These are phyloP conservation scores for Huntiella abstrusa DNA, from an alignment of 2,329 filamentous ascomycete species.

Conservation along the genomic window DNA sequence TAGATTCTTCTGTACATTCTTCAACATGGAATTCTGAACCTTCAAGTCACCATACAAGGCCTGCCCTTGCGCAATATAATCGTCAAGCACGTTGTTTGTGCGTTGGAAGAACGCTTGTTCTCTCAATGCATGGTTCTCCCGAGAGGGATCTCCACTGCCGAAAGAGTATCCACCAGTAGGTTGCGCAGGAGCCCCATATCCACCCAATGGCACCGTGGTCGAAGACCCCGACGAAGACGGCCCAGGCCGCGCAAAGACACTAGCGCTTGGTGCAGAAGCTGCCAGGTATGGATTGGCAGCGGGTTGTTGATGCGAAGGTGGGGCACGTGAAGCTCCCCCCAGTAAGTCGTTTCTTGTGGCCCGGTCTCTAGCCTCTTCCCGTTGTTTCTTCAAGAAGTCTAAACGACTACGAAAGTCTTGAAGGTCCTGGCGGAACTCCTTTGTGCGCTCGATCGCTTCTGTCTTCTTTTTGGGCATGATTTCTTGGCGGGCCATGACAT, in stretches of 20 bases:
- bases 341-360: constrained; percentile 63
- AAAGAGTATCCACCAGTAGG: constrained; percentile 17
- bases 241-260: background rate
- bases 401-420: constrained; percentile 62
- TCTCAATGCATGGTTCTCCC: constrained; percentile 67
- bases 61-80: constrained; percentile 80
- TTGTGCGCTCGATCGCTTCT: constrained; percentile 70
- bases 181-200: constrained; percentile 3
- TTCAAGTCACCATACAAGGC: constrained; percentile 78
- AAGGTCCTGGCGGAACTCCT: constrained; percentile 69
- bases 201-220: background rate
- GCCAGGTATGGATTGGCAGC: constrained; percentile 69
- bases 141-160: constrained; percentile 41
- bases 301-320: constrained; percentile 26
- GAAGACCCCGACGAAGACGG: background rate
- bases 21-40: constrained; percentile 82
- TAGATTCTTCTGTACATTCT: constrained; percentile 76
- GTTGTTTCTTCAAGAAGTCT: constrained; percentile 54
- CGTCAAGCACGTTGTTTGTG: constrained; percentile 73
- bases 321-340: constrained; percentile 50
- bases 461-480: constrained; percentile 80
- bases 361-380: constrained; percentile 52
- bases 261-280: constrained; percentile 11
- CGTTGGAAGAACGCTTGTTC: constrained; percentile 76
- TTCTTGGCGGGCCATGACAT: constrained; percentile 67